Base-by-base conservation (phyloP, 768 basidiomycete species). In the Amanita pallidorosea region DNA sequence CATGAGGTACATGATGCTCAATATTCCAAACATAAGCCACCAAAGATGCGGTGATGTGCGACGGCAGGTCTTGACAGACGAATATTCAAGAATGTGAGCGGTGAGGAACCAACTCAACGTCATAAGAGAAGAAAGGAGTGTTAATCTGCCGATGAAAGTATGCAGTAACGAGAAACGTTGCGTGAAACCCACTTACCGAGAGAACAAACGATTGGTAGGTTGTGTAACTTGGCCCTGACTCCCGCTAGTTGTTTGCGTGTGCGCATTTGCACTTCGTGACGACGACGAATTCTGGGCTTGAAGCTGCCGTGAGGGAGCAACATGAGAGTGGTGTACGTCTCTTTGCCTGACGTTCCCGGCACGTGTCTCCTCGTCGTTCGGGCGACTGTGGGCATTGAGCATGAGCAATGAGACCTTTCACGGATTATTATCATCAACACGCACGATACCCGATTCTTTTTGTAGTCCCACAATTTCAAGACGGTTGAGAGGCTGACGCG, bases 41-140 rank as follows among this genome's bases (percentile, higher is more conserved):
- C 88, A 92, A 31, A 91, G 67, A 56, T 89, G 84, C 7, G 89
- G 89, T 11, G 88, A 77, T 0, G 83, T 70, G 52, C 71, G 65
- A 17, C 89, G 82, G 52, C 89, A 92, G 13, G 81, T 77, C 55
- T 81, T 70, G 25, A 87, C 68, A 7, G 88, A 85, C 13, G 85
- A 85, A 59, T 89, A 91, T 54, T 81, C 75, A 49, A 91, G 68
- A 25, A 89, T 81, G 60, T 92, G 85, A 9, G 88, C 85, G 15
- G 80, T 83, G 23, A 91, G 63, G 58, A 91, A 91, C 86, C 90
- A 92, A 50, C 75, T 80, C 7, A 91, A 60, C n/a, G 84, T 85
- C 51, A 87, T 61, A 52, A 88, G 63, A 17, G 87, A 84, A 13
- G 77, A 76, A 57, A 86, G 66, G 49, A 84, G 70, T 1, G 81